Evolutionary conservation across 2,329 filamentous ascomycete species (phyloP).

Genomic region (Sporothrix humicola): DNA sequence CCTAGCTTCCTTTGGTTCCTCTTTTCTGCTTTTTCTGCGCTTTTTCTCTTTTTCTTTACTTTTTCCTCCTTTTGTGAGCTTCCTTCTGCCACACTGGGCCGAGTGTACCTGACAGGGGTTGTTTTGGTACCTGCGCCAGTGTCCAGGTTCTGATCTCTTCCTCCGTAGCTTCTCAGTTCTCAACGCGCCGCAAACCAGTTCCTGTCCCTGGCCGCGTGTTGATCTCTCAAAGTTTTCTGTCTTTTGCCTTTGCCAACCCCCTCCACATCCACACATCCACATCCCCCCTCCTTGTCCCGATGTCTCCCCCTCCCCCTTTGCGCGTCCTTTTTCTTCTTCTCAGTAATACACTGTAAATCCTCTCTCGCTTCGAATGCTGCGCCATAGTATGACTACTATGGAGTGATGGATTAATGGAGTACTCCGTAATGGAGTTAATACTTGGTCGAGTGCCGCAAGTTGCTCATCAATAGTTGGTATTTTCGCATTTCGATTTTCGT

Average conservation of each 20-base stretch:
- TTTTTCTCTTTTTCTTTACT: not conserved
- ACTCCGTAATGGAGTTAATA: not conserved
- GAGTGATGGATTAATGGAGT: no score
- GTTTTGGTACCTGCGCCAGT: slow-evolving; percentile 8
- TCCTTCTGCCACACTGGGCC: slow-evolving; percentile 9
- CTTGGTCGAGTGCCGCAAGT: not conserved
- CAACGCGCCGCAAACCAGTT: slow-evolving; percentile 23
- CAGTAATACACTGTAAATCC: no score
- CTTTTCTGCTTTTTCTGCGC: slow-evolving; percentile 8
- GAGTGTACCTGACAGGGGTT: slow-evolving; percentile 1
- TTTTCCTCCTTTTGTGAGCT: not conserved
- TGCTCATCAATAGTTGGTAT: no score
- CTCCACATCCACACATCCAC: not conserved
- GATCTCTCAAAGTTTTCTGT: not conserved
- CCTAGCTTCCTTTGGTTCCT: slow-evolving; percentile 21
- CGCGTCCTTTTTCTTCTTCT: slow-evolving; percentile 4
- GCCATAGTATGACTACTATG: not conserved
- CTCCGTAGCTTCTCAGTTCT: not conserved
- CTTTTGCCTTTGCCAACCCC: not conserved
- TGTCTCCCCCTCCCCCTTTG: not conserved
- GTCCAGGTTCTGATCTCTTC: not conserved
- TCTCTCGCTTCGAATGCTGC: not conserved
- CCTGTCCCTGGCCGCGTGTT: slow-evolving; percentile 28
- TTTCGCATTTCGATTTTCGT: not conserved
- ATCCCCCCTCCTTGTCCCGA: slow-evolving; percentile 18